Base-by-base conservation (phyloP, 2,329 filamentous ascomycete genomes). In the Exophiala bonariae region DNA sequence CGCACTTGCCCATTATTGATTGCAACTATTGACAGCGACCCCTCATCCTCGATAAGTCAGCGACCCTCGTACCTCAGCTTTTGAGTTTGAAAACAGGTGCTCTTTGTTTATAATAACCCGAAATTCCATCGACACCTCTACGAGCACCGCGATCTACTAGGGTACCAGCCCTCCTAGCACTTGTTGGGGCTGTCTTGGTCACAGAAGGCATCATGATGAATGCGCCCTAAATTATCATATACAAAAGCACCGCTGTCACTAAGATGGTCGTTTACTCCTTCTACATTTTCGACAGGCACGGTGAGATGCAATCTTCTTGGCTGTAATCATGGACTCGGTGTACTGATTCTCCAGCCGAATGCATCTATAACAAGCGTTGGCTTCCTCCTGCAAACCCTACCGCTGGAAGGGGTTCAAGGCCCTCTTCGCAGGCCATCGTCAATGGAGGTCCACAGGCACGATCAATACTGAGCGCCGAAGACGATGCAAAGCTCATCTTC, bases 251-350 rank as follows among this genome's bases (percentile, higher is more conserved):
- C n/a, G 19, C n/a, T 9, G 23, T 18, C 22, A 41, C 58, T 67
- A 75, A 60, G 65, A 97, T 99, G 93, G 85, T 87, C 52, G 87
- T 97, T 69, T 97, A 95, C 74, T 91, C 90, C 50, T 96, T 99
- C 73, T 96, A 96, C 78, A 96, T 99, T 66, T 99, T 99, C 68
- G 93, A 99, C 74, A 86, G 93, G 58, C 93, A 99, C 72, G 96
- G 93, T 96, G 79, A 65, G 81, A 20, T 20, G 16, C 37, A 28
- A 36, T 28, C 30, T 43, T 9, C 22, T 35, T 8, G 17, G 14
- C 17, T 20, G 8, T 41, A 13, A 22, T 36, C 33, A 22, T 28
- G 18, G 13, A 40, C 16, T 16, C 13, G 23, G 11, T n/a, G 11
- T 22, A 49, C 51, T 46, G 44, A 47, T 23, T 32, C 16, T 19